Base-by-base conservation (phyloP, 306 rosid species). In the Oemleria cerasiformis region DNA sequence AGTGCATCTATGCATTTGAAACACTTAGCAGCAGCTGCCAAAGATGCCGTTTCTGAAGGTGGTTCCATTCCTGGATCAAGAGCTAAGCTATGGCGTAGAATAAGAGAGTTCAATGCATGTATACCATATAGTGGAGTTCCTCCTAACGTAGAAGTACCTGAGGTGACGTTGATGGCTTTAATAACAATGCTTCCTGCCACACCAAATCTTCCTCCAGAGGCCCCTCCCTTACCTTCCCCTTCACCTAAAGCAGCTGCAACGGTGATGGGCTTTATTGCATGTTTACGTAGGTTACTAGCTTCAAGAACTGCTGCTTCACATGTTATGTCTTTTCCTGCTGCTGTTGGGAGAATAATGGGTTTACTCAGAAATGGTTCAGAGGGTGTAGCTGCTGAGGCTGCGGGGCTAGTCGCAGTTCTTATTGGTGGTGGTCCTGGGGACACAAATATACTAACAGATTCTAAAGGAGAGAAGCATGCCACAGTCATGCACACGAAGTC, bases 231-330 rank as follows among this genome's bases (percentile, higher is more conserved):
- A 87, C 99, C 99, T 47, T 90, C 99, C 51, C 99, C 99, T 81
- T 95, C 99, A 40, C 99, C 99, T 59, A 95, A 95, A 91, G 99
- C 97, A 55, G 99, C 99, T 70, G 99, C 99, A 70, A 95, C 99
- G 55, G 96, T 91, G 51, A 91, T 91, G 90, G 99, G 99, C 66
- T 95, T 95, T 68, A 77, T 91, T 78, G 88, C 90, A 74, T 95
- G 99, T 80, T 81, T 95, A 79, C 99, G 87, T 48, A 88, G 99
- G 85, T 81, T 95, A 53, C 87, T 95, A 73, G 86, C 96, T 63
- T 95, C 99, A 79, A 86, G 86, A 83, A 91, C 85, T 82, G 99
- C 99, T 48, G 86, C 97, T 61, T 91, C 97, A 50, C 99, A 89
- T 77, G 96, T 95, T 75, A 86, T 88, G 97, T 89, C 99, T 68